Conservation (phyloP, 2,329 filamentous ascomycete species). For the Cladorrhinum sp. region DNA sequence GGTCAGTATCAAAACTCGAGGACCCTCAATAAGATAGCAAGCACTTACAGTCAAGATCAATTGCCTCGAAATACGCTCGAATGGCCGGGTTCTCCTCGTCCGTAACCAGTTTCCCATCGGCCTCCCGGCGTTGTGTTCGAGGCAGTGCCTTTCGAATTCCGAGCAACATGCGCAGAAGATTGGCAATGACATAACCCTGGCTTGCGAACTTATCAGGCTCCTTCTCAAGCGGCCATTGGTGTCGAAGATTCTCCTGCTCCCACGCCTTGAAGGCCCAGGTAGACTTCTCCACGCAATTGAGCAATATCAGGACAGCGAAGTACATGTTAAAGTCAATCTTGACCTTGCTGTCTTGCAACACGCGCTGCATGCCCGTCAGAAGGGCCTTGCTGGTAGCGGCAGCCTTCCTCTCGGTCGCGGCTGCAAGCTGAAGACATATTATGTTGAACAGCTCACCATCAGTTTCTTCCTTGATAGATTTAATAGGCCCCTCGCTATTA, state of each 20-base stretch:
- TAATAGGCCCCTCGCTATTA: slow-evolving; percentile 39
- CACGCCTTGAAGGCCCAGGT: slow-evolving; percentile 68
- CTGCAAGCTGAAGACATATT: slow-evolving; percentile 62
- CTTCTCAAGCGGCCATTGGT: slow-evolving; percentile 60
- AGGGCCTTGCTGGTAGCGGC: slow-evolving; percentile 56
- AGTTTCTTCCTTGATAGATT: slow-evolving; percentile 51
- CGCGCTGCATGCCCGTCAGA: slow-evolving; percentile 59
- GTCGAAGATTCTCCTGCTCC: slow-evolving; percentile 59
- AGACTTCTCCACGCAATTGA: slow-evolving; percentile 65
- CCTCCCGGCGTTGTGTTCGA: slow-evolving; percentile 43
- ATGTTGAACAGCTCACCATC: slow-evolving; percentile 58
- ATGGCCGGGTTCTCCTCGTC: slow-evolving; percentile 47
- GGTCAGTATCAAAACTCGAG: neutral
- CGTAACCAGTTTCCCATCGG: slow-evolving; percentile 48
- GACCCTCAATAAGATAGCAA: neutral
- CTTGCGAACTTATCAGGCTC: slow-evolving; percentile 55
- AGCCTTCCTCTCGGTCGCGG: slow-evolving; percentile 62
- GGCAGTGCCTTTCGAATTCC: slow-evolving; percentile 60
- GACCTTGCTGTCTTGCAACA: slow-evolving; percentile 59
- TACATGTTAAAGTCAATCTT: slow-evolving; percentile 61
- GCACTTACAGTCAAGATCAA: slow-evolving; percentile 57
- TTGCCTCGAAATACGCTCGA: slow-evolving; percentile 51
- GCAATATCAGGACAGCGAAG: slow-evolving; percentile 58
- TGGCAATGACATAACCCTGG: slow-evolving; percentile 58
- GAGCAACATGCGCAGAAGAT: slow-evolving; percentile 59